Base-by-base conservation (phyloP, 2,329 filamentous ascomycete species). In the Penicillium sp. region DNA sequence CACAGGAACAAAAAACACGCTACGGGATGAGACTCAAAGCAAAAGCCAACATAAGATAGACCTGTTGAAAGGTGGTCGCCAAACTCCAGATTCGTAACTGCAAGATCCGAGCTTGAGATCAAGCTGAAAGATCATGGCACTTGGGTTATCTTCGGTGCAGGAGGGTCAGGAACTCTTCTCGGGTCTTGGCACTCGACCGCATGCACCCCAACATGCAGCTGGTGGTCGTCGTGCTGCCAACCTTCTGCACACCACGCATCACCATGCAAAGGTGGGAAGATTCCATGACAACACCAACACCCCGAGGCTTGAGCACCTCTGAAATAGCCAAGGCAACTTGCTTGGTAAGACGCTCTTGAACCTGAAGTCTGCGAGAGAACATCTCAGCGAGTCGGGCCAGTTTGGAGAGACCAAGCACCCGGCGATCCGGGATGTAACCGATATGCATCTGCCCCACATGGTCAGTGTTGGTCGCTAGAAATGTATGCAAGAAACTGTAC, bases 191-290 rank as follows among this genome's bases (percentile, higher is more conserved):
- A 56, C 87, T 88, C 45, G 83, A 84, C 61, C 95, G 84, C 76
- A 98, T 94, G 58, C 89, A 90, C 26, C 93, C 93, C n/a, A 97
- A 79, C 70, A 98, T 94, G 64, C 91, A 97, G 72, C 89, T 96
- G 13, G 93, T 98, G 25, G 94, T 93, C 5, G 93, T 97, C 13
- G 80, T 85, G 35, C 86, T 83, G 27, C 77, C 80, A 0, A 88
- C 89, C 75, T 98, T 96, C 64, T 96, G 81, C 7, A 98, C 91
- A n/a, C 93, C 93, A 32, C 93, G 81, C 90, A 96, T 97, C 11
- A 95, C 89, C 91, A 97, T 98, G 74, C 93, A 98, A 32, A 97
- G 74, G 70, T 98, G 93, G 59, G 82, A 90, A 10, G 87, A 94
- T 62, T 98, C 93, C 84, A 98, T 95, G 44, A 98, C 91, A 2